phyloP scores from a whole-genome alignment of 495 filamentous ascomycete species.

The Elaphomyces granulatus region DNA sequence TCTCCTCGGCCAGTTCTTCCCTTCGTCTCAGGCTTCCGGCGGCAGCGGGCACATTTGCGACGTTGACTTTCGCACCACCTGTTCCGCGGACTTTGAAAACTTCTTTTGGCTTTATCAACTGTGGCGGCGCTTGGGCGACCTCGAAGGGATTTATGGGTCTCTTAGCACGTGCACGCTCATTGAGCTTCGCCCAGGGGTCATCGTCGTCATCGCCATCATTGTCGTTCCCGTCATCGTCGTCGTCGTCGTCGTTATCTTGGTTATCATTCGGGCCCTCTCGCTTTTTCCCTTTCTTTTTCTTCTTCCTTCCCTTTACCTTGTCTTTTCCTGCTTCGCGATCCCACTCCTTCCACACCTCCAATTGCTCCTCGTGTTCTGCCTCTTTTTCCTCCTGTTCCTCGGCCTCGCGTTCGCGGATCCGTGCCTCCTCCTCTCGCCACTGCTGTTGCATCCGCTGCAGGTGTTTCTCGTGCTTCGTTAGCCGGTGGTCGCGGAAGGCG shows the following conservation, averaged over 20 bases:
- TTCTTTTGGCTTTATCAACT: conserved; percentile 50
- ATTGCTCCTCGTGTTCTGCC: conserved; percentile 34
- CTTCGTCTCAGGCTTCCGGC: conserved; percentile 67
- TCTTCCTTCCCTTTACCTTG: conserved; percentile 44
- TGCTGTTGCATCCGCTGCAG: conserved; percentile 66
- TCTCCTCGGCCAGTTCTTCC: conserved; percentile 64
- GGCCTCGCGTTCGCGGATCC: conserved; percentile 47
- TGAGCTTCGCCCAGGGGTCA: conserved; percentile 73
- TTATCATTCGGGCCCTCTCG: no score
- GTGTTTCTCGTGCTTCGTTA: conserved; percentile 69
- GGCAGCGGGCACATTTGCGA: conserved; percentile 57
- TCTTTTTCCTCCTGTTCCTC: conserved; percentile 48
- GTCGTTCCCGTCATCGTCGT: conserved; percentile 22
- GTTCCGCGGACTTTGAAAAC: conserved; percentile 45
- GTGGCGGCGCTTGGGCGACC: conserved; percentile 67
- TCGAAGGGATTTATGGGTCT: conserved; percentile 49
- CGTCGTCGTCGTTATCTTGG: no score
- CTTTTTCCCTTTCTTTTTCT: conserved; percentile 27
- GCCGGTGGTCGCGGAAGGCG: conserved; percentile 40
- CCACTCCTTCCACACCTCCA: conserved; percentile 35
- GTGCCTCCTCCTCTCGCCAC: conserved; percentile 65
- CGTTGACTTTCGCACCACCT: conserved; percentile 53
- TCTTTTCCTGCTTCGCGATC: conserved; percentile 31
- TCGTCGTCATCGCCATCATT: conserved; percentile 34
- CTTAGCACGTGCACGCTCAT: conserved; percentile 40